Base-by-base conservation (phyloP, 2,329 filamentous ascomycete species). In the Tolypocladium tundrense region DNA sequence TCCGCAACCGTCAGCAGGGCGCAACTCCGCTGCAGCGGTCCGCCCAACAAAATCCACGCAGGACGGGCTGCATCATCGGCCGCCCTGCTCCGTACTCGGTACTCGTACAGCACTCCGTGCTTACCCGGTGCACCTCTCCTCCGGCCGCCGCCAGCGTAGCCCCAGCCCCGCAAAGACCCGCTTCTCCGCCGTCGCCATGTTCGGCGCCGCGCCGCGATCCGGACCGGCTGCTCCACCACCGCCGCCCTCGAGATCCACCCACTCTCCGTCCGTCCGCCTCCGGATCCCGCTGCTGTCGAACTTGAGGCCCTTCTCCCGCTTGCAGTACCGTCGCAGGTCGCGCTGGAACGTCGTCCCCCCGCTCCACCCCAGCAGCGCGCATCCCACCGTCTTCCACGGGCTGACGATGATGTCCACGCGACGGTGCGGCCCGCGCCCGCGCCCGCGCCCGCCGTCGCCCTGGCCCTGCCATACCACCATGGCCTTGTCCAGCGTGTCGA, bases 271-370 rank as follows among this genome's bases (percentile, higher is more conserved):
- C 10, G 67, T 70, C 10, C 86, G 78, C 65, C 84, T 85, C 51
- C 91, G 80, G 13, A 96, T 83, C 0, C 94, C 94, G 66, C 90
- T 95, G 61, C 88, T 94, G 68, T 97, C 92, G 68, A 97, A 97
- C 70, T 94, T 96, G 79, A 90, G 87, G 0, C 78, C 78, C 65
- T 83, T 86, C 58, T 81, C 78, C 42, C 85, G 79, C 70, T 90
- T 92, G 60, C 87, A 90, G 72, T 93, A 96, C 40, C 87, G 77
- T 45, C 93, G 78, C 57, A 97, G 70, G 70, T 97, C 94, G 31
- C 93, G 79, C 75, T 97, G 85, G 64, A 97, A 97, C 0, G 91
- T 97, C 0, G 87, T 96, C 1, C 86, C 93, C 1, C 91, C 90
- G 19, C 84, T 88, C 94, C 93, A 97, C 1, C 91, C 92, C 21